Base-by-base conservation (phyloP, 108 stramenopile species). In the Nannochloropsis salina region DNA sequence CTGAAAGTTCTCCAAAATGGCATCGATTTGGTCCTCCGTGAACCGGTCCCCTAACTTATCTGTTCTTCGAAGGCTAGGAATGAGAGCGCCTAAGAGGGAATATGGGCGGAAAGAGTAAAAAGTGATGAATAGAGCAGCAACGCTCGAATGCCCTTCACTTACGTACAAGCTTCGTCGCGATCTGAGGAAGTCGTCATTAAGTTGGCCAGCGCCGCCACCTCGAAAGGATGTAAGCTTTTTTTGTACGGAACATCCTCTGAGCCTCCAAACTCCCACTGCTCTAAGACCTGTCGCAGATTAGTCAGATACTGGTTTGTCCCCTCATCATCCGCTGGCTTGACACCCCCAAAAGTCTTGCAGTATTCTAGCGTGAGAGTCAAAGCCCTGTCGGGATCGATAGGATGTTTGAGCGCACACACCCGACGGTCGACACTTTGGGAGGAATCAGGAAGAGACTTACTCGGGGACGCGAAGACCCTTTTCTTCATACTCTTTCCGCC, bases 1-100 rank as follows among this genome's bases (percentile, higher is more conserved):
- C 61, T 74, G 61, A n/a, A 74, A 74, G n/a, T 74, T 74, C 61
- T 74, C 61, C 61, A 74, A n/a, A n/a, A 74, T 74, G 61, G 61
- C 61, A 2, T 74, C 61, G 61, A 74, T 74, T 6, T 74, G 61
- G 61, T 74, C 61, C 61, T 74, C 61, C 20, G 61, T 74, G 6
- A 74, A 74, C 20, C 61, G 61, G n/a, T 74, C 61, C n/a, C 61
- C 61, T 74, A 74, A n/a, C 61, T n/a, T 74, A n/a, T 74, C 61
- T 74, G 61, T 74, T n/a, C 61, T 15, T n/a, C 61, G 61, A 1
- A 74, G n/a, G n/a, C 61, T 74, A n/a, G 61, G 61, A n/a, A 74
- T 74, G 20, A 74, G 61, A 15, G 61, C 61, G 61, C 61, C 61
- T 74, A 6, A 4, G n/a, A n/a, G 61, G 2, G 20, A 74, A 74